phyloP scores from a whole-genome alignment of 1,139 yeast species.

The Taphrina populina region DNA sequence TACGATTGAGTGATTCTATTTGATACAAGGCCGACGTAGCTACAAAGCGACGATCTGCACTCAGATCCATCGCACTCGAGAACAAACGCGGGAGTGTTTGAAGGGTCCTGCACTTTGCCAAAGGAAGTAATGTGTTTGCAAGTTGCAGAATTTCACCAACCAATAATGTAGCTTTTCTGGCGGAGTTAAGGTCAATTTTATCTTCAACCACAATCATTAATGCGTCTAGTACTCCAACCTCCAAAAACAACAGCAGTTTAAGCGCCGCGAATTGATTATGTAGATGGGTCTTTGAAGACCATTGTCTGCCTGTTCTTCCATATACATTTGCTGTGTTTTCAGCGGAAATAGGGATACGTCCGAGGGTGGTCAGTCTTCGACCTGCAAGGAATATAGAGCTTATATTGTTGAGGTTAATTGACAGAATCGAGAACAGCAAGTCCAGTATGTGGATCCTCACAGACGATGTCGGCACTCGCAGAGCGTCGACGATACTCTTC shows the following conservation, averaged over 20 bases:
- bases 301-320: not conserved
- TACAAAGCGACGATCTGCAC: slow-evolving; percentile 37
- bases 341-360: slow-evolving; percentile 28
- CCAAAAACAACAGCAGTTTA: slow-evolving; percentile 54
- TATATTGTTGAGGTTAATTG: slow-evolving; percentile 65
- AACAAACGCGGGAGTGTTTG: slow-evolving; percentile 45
- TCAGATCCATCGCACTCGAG: slow-evolving; percentile 42
- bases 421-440: slow-evolving; percentile 64
- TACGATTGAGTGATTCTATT: slow-evolving; percentile 45
- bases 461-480: slow-evolving; percentile 57
- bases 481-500: slow-evolving; percentile 59
- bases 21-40: slow-evolving; percentile 48
- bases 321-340: slow-evolving; percentile 9
- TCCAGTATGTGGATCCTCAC: slow-evolving; percentile 54
- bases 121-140: slow-evolving; percentile 58
- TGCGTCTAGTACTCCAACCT: slow-evolving; percentile 55
- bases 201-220: slow-evolving; percentile 54
- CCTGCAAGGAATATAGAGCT: slow-evolving; percentile 49
- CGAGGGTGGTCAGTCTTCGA: slow-evolving; percentile 42
- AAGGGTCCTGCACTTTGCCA: slow-evolving; percentile 42
- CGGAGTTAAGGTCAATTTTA: slow-evolving; percentile 50
- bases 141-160: slow-evolving; percentile 62
- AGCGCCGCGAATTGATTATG: slow-evolving; percentile 63
- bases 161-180: slow-evolving; percentile 62
- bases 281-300: slow-evolving; percentile 16